Evolutionary conservation across 2,329 filamentous ascomycete species (phyloP).

Genomic region (Seiridium cupressi): DNA sequence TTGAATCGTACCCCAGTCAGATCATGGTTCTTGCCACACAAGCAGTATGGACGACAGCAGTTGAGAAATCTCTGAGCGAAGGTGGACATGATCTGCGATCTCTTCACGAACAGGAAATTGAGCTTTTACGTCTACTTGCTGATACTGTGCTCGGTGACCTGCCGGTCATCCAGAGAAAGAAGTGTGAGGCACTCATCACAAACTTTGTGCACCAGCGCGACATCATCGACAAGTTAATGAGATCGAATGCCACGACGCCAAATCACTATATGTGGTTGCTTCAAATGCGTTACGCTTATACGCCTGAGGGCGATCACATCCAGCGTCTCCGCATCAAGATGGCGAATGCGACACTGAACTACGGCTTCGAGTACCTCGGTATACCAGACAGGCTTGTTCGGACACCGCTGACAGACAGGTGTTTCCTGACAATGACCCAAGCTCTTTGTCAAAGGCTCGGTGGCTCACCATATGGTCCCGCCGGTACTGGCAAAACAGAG

Average conservation of each 20-base stretch:
- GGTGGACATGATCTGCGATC: conserved; percentile 68
- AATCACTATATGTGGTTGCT: conserved; percentile 90
- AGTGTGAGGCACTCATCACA: conserved; percentile 97
- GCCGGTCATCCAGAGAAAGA: conserved; percentile 83
- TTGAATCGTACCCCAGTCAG: conserved; percentile 83
- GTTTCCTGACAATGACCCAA: conserved; percentile 96
- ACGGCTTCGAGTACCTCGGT: conserved; percentile 97
- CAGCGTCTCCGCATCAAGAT: conserved; percentile 88
- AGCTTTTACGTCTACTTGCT: conserved; percentile 81
- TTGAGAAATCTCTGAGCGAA: conserved; percentile 72
- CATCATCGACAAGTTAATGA: conserved; percentile 81
- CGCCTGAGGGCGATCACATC: conserved; percentile 74
- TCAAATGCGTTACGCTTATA: conserved; percentile 96
- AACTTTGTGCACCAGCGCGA: conserved; percentile 98
- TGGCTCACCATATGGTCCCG: conserved; percentile 95
- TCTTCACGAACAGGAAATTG: conserved; percentile 79
- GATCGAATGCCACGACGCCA: conserved; percentile 69
- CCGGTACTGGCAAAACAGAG: conserved; percentile 97
- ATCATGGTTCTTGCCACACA: conserved; percentile 94
- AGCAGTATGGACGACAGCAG: conserved; percentile 86
- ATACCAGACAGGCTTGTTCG: conserved; percentile 94
- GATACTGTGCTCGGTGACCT: conserved; percentile 88
- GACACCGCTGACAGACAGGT: conserved; percentile 95
- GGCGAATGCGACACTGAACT: conserved; percentile 93
- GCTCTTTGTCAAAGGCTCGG: conserved; percentile 92